phyloP scores from a whole-genome alignment of 495 filamentous ascomycete species.

The Immersiella caudata region DNA sequence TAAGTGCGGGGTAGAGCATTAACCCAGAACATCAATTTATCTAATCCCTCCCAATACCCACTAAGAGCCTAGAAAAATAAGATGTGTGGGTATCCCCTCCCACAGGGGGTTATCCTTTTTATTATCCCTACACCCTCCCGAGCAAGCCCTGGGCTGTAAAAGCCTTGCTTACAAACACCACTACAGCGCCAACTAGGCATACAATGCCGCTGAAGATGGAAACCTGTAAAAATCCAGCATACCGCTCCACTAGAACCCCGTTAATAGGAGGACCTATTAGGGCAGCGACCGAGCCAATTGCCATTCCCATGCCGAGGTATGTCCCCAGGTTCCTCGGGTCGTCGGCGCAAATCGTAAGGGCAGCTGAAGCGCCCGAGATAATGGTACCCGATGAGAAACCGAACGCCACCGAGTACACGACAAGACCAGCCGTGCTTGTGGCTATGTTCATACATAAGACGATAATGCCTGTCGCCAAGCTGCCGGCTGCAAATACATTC shows the following conservation, averaged over 20 bases:
- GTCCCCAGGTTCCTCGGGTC: constrained; percentile 53
- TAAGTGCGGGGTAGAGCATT: no score
- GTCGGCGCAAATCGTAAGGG: constrained; percentile 44
- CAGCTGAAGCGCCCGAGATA: constrained; percentile 48
- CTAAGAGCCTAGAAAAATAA: no score
- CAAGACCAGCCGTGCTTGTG: constrained; percentile 42
- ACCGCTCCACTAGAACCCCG: constrained; percentile 49
- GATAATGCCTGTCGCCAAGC: constrained; percentile 43
- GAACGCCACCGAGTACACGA: constrained; percentile 42
- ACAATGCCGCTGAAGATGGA: constrained; percentile 54
- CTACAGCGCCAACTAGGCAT: constrained; percentile 37
- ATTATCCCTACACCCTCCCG: no score
- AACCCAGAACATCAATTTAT: no score
- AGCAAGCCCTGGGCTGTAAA: constrained; percentile 36
- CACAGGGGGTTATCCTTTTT: no score
- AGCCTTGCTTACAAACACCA: constrained; percentile 34
- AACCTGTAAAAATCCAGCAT: constrained; percentile 44
- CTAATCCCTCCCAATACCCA: no score
- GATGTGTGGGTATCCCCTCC: no score
- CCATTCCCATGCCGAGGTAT: constrained; percentile 58
- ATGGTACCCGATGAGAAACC: constrained; percentile 51
- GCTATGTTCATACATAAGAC: constrained; percentile 47
- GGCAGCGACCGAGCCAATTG: constrained; percentile 43
- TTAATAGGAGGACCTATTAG: constrained; percentile 57
- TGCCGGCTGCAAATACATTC: constrained; percentile 49